Evolutionary conservation across 371 early-diverging fungal genomes (phyloP), one percentile per base, ranked within the genome.

Genomic region (Lichtheimia corymbifera): DNA sequence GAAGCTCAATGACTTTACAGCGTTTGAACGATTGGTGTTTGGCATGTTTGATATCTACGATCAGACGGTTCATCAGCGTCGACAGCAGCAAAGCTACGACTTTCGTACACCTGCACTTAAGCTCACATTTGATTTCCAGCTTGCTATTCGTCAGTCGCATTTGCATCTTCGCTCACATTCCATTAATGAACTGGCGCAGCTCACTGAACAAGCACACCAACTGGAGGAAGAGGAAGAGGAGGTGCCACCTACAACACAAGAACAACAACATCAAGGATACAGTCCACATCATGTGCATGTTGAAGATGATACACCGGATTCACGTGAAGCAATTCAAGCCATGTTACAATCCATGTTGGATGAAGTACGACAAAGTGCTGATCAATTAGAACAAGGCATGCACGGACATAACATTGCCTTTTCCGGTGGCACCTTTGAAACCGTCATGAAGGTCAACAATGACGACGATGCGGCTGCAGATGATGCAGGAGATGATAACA

Each of bases 301-400:
- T 27, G 58, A 59, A 22, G 63, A 55, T 20, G 61, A 69, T n/a
- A 49, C 50, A 2, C 56, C 63, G 2, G 70, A 67, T 24, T 53
- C 62, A 1, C 62, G 54, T 9, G 72, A 76, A 55, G 67, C 76
- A 0, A 65, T 81, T 25, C 65, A 67, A 41, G 69, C 74, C 7
- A 58, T 83, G 24, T 56, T 83, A 5, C 61, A 72, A 22, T 70
- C 60, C 15, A 77, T 83, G 77, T 49, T 83, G 40, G 65, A 72
- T 51, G 83, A 79, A 59, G 76, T 83, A n/a, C 68, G 80, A 44
- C 61, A 79, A 53, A 71, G 68, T 51, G 79, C 79, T 5, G 80
- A 83, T 67, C 76, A 72, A 20, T 44, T 80, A 25, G 80, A 83
- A 62, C 58, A 77, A 50, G 80, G 68, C 17, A 83, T 80, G 77